A percentile compares a stretch with the other conserved stretches of the same genome.
Conservation (phyloP, 2,329 filamentous ascomycete species). For the Alternaria novae-zelandiae region DNA sequence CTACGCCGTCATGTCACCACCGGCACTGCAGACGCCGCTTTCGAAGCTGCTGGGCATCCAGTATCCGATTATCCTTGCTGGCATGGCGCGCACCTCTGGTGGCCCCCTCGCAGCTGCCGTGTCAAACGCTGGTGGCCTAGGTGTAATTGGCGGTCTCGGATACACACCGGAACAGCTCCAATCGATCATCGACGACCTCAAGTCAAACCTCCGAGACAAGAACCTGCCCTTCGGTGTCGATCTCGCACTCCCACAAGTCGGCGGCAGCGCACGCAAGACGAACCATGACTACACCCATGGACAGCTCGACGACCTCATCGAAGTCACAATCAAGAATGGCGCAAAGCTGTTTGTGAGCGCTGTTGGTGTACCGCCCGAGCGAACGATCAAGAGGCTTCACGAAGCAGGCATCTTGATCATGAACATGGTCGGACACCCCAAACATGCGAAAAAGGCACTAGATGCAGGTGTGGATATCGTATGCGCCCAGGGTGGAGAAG, state of each 20-base stretch:
- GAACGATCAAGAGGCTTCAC: constrained; percentile 78
- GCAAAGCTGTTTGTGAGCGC: constrained; percentile 85
- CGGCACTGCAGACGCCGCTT: constrained; percentile 47
- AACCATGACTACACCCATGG: constrained; percentile 97
- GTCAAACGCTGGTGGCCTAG: constrained; percentile 84
- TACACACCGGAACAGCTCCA: constrained; percentile 72
- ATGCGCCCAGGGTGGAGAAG: constrained; percentile 91
- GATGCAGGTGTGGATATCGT: constrained; percentile 87
- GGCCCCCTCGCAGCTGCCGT: constrained; percentile 50
- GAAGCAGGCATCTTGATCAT: constrained; percentile 82
- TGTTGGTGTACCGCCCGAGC: constrained; percentile 81
- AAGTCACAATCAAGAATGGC: constrained; percentile 83
- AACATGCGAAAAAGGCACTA: constrained; percentile 87
- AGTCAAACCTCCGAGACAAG: constrained; percentile 70
- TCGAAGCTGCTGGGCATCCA: constrained; percentile 74
- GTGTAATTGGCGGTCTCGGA: constrained; percentile 58
- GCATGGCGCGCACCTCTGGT: constrained; percentile 81
- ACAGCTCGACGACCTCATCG: constrained; percentile 84
- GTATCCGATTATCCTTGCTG: constrained; percentile 89
- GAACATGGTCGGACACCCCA: constrained; percentile 97
- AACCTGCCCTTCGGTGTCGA: constrained; percentile 88
- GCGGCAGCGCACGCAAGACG: constrained; percentile 81
- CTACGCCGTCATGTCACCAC: constrained; percentile 37
- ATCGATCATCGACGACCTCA: constrained; percentile 84
- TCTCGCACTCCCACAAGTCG: constrained; percentile 87